Evolutionary conservation across 2,329 filamentous ascomycete species (phyloP).

Genomic region (Ophiocordyceps camponoti-saundersi): DNA sequence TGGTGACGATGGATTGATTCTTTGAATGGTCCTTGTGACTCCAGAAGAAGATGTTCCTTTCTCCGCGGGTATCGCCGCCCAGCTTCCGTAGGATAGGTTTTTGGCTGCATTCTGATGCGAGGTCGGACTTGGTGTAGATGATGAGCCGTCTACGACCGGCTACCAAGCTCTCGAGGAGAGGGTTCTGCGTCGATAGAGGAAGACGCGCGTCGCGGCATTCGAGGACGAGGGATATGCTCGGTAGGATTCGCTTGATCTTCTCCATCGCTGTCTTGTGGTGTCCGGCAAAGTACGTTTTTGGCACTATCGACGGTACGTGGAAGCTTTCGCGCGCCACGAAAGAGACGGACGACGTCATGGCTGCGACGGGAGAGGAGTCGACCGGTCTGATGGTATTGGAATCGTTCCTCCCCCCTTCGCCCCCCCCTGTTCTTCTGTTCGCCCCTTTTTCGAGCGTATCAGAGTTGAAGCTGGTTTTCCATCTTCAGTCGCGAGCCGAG

Average conservation of each 20-base stretch:
- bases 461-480: too few species aligned
- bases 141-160: slow-evolving; percentile 59
- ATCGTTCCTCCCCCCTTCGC: too few species aligned
- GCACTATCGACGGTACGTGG: slow-evolving; percentile 54
- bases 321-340: slow-evolving; percentile 52
- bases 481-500: too few species aligned
- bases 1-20: too few species aligned
- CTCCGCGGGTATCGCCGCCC: too few species aligned
- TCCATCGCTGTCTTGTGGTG: slow-evolving; percentile 72
- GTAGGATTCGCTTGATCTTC: slow-evolving; percentile 68
- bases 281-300: slow-evolving; percentile 84
- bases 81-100: too few species aligned
- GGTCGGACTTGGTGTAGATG: slow-evolving; percentile 81
- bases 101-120: slow-evolving; percentile 27
- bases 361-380: too few species aligned
- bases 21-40: slow-evolving; percentile 11
- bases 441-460: too few species aligned
- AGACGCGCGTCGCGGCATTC: slow-evolving; percentile 92
- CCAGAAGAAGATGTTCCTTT: slow-evolving; percentile 24
- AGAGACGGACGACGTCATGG: slow-evolving; percentile 27
- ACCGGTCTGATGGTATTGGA: too few species aligned
- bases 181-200: slow-evolving; percentile 78
- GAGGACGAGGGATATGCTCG: slow-evolving; percentile 70
- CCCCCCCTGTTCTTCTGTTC: too few species aligned
- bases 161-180: slow-evolving; percentile 65